phyloP scores from a whole-genome alignment of 164 flowering plant species.

The Tetracentron sinense region DNA sequence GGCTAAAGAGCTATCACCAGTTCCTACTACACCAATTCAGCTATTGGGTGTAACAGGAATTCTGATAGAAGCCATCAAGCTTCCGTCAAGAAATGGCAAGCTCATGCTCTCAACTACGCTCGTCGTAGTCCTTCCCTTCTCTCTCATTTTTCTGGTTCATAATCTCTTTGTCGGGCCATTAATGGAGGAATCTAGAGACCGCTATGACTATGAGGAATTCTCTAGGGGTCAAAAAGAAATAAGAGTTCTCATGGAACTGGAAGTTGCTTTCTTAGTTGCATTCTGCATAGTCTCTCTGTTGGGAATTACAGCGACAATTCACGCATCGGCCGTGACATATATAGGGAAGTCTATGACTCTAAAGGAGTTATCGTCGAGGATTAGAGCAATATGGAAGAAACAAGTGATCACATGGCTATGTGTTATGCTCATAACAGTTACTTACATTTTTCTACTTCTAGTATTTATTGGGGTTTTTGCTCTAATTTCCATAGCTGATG shows the following conservation, averaged over 20 bases:
- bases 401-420: slow-evolving; percentile 20
- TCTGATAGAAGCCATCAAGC: slow-evolving; percentile 7
- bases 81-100: slow-evolving; percentile 10
- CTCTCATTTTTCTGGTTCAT: slow-evolving; percentile 8
- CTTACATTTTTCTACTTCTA: not conserved
- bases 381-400: slow-evolving; percentile 16
- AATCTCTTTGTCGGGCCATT: slow-evolving; percentile 1
- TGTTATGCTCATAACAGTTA: slow-evolving; percentile 1
- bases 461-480: not conserved
- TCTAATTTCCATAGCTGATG: not conserved
- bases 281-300: slow-evolving; percentile 11
- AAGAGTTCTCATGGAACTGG: not conserved
- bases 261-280: slow-evolving; percentile 6
- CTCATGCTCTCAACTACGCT: slow-evolving; percentile 9
- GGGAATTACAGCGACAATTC: slow-evolving; percentile 2
- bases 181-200: no score
- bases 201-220: no score
- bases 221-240: no score
- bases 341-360: slow-evolving; percentile 6
- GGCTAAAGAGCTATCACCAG: no score
- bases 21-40: no score
- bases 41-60: not conserved
- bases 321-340: not conserved
- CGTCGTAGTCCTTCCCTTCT: slow-evolving; percentile 1
- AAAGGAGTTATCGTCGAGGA: slow-evolving; percentile 8